A percentile compares a stretch with the other conserved stretches of the same genome.
These are phyloP conservation scores for Penicillium coffeae DNA, from an alignment of 495 filamentous ascomycete species.

Conservation along the genomic window DNA sequence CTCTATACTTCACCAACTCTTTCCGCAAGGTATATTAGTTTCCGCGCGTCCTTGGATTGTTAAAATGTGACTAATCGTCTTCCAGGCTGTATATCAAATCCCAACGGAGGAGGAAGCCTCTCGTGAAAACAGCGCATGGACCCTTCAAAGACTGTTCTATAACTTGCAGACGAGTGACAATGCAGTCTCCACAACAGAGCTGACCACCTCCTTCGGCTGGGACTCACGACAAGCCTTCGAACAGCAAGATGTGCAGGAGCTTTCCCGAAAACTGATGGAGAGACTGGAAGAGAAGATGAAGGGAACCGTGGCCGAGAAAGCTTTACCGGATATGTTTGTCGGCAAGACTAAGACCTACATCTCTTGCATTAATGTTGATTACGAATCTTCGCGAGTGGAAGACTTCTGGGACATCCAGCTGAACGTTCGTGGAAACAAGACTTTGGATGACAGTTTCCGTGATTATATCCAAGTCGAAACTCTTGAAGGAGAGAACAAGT, in stretches of 20 bases:
- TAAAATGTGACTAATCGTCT: background rate
- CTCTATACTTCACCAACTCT: slow-evolving; percentile 92
- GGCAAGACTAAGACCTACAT: slow-evolving; percentile 98
- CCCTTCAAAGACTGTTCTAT: slow-evolving; percentile 90
- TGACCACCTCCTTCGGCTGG: slow-evolving; percentile 97
- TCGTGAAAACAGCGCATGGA: slow-evolving; percentile 84
- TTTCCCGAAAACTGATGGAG: slow-evolving; percentile 96
- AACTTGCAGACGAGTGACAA: slow-evolving; percentile 77
- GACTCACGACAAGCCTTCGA: slow-evolving; percentile 97
- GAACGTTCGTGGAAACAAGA: slow-evolving; percentile 91
- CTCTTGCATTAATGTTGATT: slow-evolving; percentile 96
- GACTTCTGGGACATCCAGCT: slow-evolving; percentile 99
- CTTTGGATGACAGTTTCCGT: slow-evolving; percentile 87
- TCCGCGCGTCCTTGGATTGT: slow-evolving; percentile 5
- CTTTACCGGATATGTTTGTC: slow-evolving; percentile 83
- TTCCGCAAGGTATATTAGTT: slow-evolving; percentile 77
- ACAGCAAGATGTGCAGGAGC: slow-evolving; percentile 97
- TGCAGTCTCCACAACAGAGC: slow-evolving; percentile 85
- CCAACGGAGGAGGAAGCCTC: slow-evolving; percentile 82
- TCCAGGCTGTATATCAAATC: slow-evolving; percentile 91
- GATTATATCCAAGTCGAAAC: slow-evolving; percentile 96
- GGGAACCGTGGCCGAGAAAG: slow-evolving; percentile 90
- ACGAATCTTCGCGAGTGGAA: slow-evolving; percentile 89
- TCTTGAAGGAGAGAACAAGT: slow-evolving; percentile 97
- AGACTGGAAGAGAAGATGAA: slow-evolving; percentile 96